phyloP scores from a whole-genome alignment of 2,329 filamentous ascomycete species.

The Balansia obtecta region DNA sequence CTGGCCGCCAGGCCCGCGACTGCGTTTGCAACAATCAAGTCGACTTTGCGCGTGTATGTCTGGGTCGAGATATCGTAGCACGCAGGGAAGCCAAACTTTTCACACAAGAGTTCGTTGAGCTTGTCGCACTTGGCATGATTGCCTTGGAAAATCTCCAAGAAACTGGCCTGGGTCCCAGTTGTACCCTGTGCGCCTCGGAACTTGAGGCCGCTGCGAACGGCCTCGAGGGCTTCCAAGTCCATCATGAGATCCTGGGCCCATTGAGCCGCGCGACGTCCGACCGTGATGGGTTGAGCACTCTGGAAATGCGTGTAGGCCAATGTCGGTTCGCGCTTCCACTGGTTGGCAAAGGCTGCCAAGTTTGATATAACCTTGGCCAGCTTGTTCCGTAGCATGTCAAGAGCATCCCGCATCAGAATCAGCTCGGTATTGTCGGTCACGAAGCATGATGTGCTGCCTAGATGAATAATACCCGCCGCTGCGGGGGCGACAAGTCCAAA shows the following conservation, averaged over 20 bases:
- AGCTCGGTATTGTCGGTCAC: conserved; percentile 68
- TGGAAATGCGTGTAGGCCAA: conserved; percentile 69
- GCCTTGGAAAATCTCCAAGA: conserved; percentile 37
- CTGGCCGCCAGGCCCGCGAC: conserved; percentile 69
- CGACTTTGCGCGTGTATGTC: conserved; percentile 63
- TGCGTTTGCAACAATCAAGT: conserved; percentile 70
- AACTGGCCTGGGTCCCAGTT: conserved; percentile 68
- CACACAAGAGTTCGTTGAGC: conserved; percentile 42
- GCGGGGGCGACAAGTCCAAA: conserved; percentile 63
- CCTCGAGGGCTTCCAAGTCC: conserved; percentile 63
- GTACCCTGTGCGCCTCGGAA: conserved; percentile 62
- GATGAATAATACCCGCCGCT: conserved; percentile 75
- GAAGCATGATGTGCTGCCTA: conserved; percentile 28
- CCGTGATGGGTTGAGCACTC: conserved; percentile 32
- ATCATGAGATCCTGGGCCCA: conserved; percentile 56
- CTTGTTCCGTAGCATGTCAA: conserved; percentile 67
- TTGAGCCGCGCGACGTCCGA: conserved; percentile 31
- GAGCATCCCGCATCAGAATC: conserved; percentile 50
- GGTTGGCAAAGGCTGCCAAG: conserved; percentile 56
- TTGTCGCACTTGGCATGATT: conserved; percentile 37
- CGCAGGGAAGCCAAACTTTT: conserved; percentile 39
- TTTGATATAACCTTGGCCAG: conserved; percentile 69
- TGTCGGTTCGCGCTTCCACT: conserved; percentile 61
- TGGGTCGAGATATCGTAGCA: conserved; percentile 52
- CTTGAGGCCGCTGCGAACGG: conserved; percentile 51